phyloP scores from a whole-genome alignment of 1,284 basidiomycete genomes.

The Cryptococcus sp. region DNA sequence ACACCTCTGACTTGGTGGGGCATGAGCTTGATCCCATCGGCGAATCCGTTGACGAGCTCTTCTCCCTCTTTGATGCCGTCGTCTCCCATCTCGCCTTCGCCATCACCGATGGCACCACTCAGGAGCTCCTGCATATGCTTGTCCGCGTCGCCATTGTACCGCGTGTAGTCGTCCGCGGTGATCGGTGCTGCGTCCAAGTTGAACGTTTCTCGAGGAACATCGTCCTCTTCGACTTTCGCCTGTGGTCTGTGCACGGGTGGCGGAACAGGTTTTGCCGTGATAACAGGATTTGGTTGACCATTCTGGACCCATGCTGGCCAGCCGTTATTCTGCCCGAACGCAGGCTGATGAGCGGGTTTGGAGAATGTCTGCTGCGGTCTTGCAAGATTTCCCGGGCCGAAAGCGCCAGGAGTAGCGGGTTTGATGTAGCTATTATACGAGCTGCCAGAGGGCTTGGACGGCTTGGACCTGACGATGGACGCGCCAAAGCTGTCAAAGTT shows the following conservation, averaged over 20 bases:
- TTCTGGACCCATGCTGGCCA: slow-evolving; percentile 17
- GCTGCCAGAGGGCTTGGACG: slow-evolving; percentile 9
- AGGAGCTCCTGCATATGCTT: slow-evolving; percentile 59
- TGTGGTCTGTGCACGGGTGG: slow-evolving; percentile 5
- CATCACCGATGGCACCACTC: slow-evolving; percentile 53
- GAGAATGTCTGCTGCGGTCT: slow-evolving; percentile 18
- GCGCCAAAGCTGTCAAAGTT: slow-evolving; percentile 14
- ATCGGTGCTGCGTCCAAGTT: slow-evolving; percentile 37
- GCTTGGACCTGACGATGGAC: slow-evolving; percentile 15
- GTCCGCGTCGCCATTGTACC: slow-evolving; percentile 56
- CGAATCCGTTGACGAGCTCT: slow-evolving; percentile 71
- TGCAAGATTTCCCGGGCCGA: slow-evolving; percentile 7
- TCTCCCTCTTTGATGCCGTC: slow-evolving; percentile 60
- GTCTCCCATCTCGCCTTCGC: slow-evolving; percentile 53
- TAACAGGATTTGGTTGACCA: slow-evolving; percentile 14
- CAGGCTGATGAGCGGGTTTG: slow-evolving; percentile 14
- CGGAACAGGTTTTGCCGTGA: slow-evolving; percentile 10
- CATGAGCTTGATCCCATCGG: slow-evolving; percentile 67
- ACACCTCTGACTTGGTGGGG: slow-evolving; percentile 83
- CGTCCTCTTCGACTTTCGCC: slow-evolving; percentile 17
- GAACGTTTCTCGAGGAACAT: slow-evolving; percentile 39
- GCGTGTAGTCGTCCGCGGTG: slow-evolving; percentile 40
- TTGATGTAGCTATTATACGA: slow-evolving; percentile 43
- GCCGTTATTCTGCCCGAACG: slow-evolving; percentile 2
- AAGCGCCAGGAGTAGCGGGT: slow-evolving; percentile 38